These are phyloP conservation scores for Epichloe festucae DNA, from an alignment of 2,329 filamentous ascomycete species.

Conservation along the genomic window DNA sequence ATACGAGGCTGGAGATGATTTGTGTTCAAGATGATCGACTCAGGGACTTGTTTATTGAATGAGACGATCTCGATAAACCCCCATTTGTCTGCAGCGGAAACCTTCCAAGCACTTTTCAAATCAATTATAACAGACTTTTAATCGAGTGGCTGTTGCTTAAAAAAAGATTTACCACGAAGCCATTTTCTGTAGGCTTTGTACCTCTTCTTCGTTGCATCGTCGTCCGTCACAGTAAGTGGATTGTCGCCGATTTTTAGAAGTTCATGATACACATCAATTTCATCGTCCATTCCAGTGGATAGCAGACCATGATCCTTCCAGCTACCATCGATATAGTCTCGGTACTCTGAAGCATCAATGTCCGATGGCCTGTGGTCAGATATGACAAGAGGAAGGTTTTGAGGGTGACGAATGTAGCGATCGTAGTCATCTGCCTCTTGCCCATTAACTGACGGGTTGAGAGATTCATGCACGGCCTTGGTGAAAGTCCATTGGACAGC, in stretches of 20 bases:
- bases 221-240: conserved; percentile 74
- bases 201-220: conserved; percentile 80
- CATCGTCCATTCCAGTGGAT: conserved; percentile 35
- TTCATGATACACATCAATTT: conserved; percentile 52
- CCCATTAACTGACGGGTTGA: conserved; percentile 68
- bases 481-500: conserved; percentile 81
- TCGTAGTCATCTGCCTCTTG: conserved; percentile 77
- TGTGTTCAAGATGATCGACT: not conserved
- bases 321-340: conserved; percentile 64
- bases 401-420: conserved; percentile 78
- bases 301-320: conserved; percentile 47
- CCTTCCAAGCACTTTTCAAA: not conserved
- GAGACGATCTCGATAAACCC: not conserved
- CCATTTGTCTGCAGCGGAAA: not conserved
- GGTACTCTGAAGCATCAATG: conserved; percentile 52
- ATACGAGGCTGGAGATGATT: not conserved
- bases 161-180: conserved; percentile 87
- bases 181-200: conserved; percentile 96
- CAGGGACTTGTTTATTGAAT: not conserved
- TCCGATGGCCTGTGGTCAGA: conserved; percentile 52
- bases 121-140: conserved; percentile 17
- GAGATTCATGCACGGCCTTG: conserved; percentile 70
- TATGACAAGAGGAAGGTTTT: conserved; percentile 73
- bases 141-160: conserved; percentile 70
- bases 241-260: conserved; percentile 68